Conservation (phyloP, 73 alveolate species). For the Tetrahymena thermophila region DNA sequence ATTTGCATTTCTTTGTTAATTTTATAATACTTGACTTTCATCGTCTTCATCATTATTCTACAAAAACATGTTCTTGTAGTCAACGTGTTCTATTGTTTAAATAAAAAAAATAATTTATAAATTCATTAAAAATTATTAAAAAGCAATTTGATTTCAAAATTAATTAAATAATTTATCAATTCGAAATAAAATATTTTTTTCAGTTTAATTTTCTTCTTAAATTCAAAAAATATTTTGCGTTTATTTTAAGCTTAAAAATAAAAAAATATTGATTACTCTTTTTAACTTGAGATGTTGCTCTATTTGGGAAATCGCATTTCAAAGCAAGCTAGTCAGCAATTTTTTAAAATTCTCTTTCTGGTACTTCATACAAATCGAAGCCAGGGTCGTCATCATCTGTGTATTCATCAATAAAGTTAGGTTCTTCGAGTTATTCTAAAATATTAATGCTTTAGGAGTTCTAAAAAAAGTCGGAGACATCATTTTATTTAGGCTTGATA, state of each 20-base stretch:
- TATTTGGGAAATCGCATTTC: slow-evolving; percentile 84
- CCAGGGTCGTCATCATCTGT: slow-evolving; percentile 98
- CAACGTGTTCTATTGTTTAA: background rate
- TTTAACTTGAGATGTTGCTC: slow-evolving; percentile 61
- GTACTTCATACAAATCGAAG: slow-evolving; percentile 85
- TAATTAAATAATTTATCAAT: too few species aligned
- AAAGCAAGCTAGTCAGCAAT: slow-evolving; percentile 90
- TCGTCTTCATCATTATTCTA: slow-evolving; percentile 26
- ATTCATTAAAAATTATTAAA: background rate
- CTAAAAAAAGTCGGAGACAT: slow-evolving; percentile 49
- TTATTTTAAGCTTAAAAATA: background rate
- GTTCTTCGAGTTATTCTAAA: slow-evolving; percentile 50
- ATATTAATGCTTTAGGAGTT: slow-evolving; percentile 38
- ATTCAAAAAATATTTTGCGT: too few species aligned
- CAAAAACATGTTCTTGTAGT: background rate
- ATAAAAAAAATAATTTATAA: background rate
- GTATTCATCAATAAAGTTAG: slow-evolving; percentile 82
- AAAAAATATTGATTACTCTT: background rate
- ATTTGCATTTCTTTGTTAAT: slow-evolving; percentile 33
- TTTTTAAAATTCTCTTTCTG: slow-evolving; percentile 81
- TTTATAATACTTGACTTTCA: slow-evolving; percentile 27
- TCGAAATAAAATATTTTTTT: too few species aligned
- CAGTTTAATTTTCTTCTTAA: too few species aligned
- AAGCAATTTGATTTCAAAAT: too few species aligned
- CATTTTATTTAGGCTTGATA: slow-evolving; percentile 48